Evolutionary conservation across 257 asterid species (phyloP), one percentile per base, ranked within the genome.

Genomic region (Jasminum sambac): DNA sequence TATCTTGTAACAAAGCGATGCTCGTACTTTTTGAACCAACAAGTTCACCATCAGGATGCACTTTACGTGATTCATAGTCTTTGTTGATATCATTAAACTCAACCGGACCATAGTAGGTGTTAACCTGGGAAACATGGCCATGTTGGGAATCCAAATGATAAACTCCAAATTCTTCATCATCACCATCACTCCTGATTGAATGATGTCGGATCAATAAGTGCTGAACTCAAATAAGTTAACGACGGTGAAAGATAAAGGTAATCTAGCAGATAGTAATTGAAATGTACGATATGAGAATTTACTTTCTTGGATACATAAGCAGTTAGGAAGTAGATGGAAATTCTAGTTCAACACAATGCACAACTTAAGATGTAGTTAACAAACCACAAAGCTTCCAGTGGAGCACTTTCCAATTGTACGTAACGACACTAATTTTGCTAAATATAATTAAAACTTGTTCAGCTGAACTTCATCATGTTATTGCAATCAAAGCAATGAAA

Each of bases 171-270:
- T 82, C 96, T 48, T 90, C 95, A 13, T 90, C 96, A 43, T 93
- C 95, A 1, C 82, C 87, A 70, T 83, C 94, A 81, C 86, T 83
- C 95, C 99, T 94, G 90, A 79, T 75, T 65, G 63, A 64, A 68
- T 67, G 48, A 62, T 38, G 64, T 43, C 23, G 36, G 52, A 58
- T 43, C 64, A 68, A 61, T 63, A 74, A 71, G 42, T 60, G 58
- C 50, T 67, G 70, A 10, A 38, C 43, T 50, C 23, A 39, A 42
- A 58, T 24, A 61, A 71, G 36, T 64, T 14, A 65, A 63, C 34
- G 38, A 59, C 52, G 59, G 1, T 48, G 11, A 44, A 70, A 68
- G 25, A 25, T 69, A 63, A 70, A 68, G 25, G 26, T 69, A 63
- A 63, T 4, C 14, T 62, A 40, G 43, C 2, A 11, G 10, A 50